These are phyloP conservation scores for Globisporangium apiculatum DNA, from an alignment of 352 stramenopile species.

Conservation along the genomic window DNA sequence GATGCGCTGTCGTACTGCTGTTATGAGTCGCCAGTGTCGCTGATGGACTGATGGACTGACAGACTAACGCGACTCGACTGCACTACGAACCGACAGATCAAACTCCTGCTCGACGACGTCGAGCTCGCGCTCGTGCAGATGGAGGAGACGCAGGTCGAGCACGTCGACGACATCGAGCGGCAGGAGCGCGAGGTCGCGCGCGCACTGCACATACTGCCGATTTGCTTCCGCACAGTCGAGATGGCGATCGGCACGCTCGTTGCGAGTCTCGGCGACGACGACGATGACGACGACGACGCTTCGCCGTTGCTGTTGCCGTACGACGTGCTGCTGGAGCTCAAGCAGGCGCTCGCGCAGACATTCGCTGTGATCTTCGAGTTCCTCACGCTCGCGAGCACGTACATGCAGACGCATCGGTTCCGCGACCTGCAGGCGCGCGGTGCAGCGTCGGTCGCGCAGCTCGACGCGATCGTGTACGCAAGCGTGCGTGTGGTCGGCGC, in stretches of 20 bases:
- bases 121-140: constrained; percentile 62
- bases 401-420: constrained; percentile 66
- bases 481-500: constrained; percentile 70
- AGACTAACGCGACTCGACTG: not conserved
- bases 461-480: constrained; percentile 71
- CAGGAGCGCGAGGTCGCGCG: constrained; percentile 48
- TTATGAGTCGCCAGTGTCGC: not conserved
- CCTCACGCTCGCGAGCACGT: constrained; percentile 57
- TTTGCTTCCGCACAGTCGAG: constrained; percentile 77
- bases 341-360: constrained; percentile 55
- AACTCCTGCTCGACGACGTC: constrained; percentile 81
- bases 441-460: constrained; percentile 29
- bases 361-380: constrained; percentile 72
- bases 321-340: constrained; percentile 68
- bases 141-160: constrained; percentile 45
- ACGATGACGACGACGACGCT: constrained; percentile 15
- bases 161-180: constrained; percentile 33
- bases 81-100: constrained; percentile 34
- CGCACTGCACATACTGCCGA: constrained; percentile 48
- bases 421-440: constrained; percentile 31
- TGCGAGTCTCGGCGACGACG: constrained; percentile 19
- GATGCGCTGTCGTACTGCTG: no score
- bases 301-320: constrained; percentile 39
- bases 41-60: not conserved
- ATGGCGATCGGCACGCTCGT: constrained; percentile 61